phyloP scores from a whole-genome alignment of 805 yeast species.

The Groenewaldozyma tartarivorans region DNA sequence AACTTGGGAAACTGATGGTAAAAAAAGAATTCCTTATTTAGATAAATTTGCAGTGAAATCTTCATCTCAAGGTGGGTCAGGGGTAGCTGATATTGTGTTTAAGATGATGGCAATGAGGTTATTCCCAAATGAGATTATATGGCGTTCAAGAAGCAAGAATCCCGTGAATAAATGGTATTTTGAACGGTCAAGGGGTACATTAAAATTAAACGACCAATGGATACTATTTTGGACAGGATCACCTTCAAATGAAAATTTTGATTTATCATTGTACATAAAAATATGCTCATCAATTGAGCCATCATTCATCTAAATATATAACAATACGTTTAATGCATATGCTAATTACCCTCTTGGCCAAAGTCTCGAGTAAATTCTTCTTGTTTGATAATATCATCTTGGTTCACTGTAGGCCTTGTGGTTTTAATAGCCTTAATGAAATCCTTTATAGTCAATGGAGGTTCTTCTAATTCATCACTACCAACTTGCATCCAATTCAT shows the following conservation, averaged over 20 bases:
- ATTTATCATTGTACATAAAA: slow-evolving; percentile 39
- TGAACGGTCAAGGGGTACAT: slow-evolving; percentile 73
- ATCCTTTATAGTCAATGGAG: slow-evolving; percentile 81
- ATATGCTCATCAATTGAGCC: slow-evolving; percentile 53
- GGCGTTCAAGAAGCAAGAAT: slow-evolving; percentile 82
- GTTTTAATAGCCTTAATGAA: slow-evolving; percentile 85
- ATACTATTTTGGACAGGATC: slow-evolving; percentile 37
- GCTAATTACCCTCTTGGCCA: slow-evolving; percentile 95
- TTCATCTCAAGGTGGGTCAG: slow-evolving; percentile 79
- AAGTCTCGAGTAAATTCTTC: slow-evolving; percentile 86
- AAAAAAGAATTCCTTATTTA: slow-evolving; percentile 54
- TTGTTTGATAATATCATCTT: slow-evolving; percentile 70
- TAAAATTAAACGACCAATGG: slow-evolving; percentile 37
- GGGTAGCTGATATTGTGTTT: slow-evolving; percentile 88
- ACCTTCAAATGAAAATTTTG: slow-evolving; percentile 23
- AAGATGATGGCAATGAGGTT: slow-evolving; percentile 58
- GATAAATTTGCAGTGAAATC: slow-evolving; percentile 91
- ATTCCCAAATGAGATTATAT: slow-evolving; percentile 65
- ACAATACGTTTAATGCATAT: no score
- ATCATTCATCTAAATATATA: slow-evolving; percentile 28
- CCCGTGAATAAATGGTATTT: slow-evolving; percentile 98
- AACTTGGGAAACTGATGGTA: slow-evolving; percentile 55
- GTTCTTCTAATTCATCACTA: slow-evolving; percentile 83
- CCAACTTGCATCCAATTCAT: slow-evolving; percentile 90
- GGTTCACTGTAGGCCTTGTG: slow-evolving; percentile 92